Conservation (phyloP, 1,284 basidiomycete genomes). For the Malassezia pachydermatis region DNA sequence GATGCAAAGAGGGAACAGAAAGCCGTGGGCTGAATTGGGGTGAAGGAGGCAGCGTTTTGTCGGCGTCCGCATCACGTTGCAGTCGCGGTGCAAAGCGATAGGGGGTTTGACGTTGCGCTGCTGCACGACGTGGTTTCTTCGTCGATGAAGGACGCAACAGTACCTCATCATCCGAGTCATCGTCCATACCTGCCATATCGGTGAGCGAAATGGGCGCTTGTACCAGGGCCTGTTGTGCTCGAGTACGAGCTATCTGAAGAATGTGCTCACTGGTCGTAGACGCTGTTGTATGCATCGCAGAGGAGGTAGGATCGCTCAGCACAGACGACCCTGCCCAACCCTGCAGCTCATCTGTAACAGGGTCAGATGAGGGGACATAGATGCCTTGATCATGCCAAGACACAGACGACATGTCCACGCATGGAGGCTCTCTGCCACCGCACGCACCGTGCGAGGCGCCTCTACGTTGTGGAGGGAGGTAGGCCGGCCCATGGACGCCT, state of each 20-base stretch:
- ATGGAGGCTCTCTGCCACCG: no score
- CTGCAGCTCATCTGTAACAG: slow-evolving; percentile 2
- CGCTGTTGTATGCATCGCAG: background rate
- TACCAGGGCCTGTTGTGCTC: background rate
- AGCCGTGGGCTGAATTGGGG: no score
- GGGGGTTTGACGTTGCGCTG: background rate
- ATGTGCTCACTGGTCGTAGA: slow-evolving; percentile 8
- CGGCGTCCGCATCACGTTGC: background rate
- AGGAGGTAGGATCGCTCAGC: background rate
- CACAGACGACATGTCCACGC: no score
- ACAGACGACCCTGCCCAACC: background rate
- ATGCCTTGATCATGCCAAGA: no score
- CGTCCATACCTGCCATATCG: background rate
- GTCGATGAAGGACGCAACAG: background rate
- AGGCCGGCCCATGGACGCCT: no score
- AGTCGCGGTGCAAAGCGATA: slow-evolving; percentile 10
- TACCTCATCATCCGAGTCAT: slow-evolving; percentile 8
- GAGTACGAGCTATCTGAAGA: background rate
- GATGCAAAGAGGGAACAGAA: no score
- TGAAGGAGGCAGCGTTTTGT: background rate
- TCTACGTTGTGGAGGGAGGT: no score
- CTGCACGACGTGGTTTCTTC: slow-evolving; percentile 13
- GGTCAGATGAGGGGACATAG: slow-evolving; percentile 14
- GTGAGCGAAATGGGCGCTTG: background rate
- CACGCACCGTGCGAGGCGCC: no score